Base-by-base conservation (phyloP, 192 early-diverging fungal species). In the Chytriomyces sp. region DNA sequence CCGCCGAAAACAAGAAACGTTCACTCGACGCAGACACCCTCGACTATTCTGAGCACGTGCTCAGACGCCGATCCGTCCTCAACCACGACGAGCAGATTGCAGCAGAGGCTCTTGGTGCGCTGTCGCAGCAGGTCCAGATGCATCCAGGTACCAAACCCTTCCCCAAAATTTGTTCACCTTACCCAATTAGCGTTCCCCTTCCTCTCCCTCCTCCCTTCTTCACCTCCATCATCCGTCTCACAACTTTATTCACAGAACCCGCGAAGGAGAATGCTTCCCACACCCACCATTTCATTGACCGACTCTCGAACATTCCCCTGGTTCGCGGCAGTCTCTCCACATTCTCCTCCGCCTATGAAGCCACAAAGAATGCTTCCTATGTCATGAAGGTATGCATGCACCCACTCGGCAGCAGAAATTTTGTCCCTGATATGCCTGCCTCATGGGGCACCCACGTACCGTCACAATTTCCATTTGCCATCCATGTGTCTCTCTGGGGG, bases 291-390 rank as follows among this genome's bases (percentile, higher is more conserved):
- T 93, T 96, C 53, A 88, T 96, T 60, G 81, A 84, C 59, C 86
- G 92, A 39, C 89, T 96, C 59, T 88, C 91, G 71, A 89, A 78
- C 70, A 83, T 93, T 33, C 93, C 93, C 10, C 53, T 94, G 7
- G 90, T 96, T 38, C 92, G 90, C 70, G 85, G 86, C n/a, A 89
- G 90, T 0, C 67, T 94, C 14, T 67, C 60, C 26, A 70, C 73
- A 25, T 33, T 86, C 68, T 64, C 67, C 34, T 82, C 82, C 6
- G 89, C 88, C 10, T 94, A 94, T 67, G 89, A 90, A 60, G 83
- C 81, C n/a, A 88, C 89, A 14, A 90, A 91, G 73, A 77, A 89
- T 59, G 82, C 81, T 56, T 83, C 77, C 78, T 60, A 78, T 73
- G 80, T 88, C 22, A 75, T 91, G 34, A 89, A 81, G 67, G 76